Percentiles rank a stretch among this genome's conserved stretches.
Evolutionary conservation across 805 yeast species (phyloP).

Genomic region (Yamadazyma philogaea): DNA sequence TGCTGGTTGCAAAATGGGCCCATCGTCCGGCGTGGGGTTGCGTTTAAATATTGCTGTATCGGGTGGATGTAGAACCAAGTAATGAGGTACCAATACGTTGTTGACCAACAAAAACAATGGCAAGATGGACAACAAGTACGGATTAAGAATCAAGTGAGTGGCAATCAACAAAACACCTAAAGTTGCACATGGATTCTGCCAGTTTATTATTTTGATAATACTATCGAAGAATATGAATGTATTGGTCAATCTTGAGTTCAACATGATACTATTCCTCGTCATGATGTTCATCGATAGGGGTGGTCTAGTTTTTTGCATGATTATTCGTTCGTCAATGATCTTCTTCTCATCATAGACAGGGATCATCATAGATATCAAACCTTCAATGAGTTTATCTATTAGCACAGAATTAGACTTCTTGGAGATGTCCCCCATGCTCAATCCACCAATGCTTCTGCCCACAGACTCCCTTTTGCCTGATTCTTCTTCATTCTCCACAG

Average conservation of each 20-base stretch:
- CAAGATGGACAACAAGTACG: conserved; percentile 49
- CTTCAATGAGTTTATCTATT: conserved; percentile 71
- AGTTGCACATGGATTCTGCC: conserved; percentile 65
- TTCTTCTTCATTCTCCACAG: conserved; percentile 21
- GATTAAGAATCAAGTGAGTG: conserved; percentile 58
- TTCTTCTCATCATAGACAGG: conserved; percentile 56
- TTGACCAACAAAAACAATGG: conserved; percentile 56
- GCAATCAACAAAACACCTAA: conserved; percentile 50
- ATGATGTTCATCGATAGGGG: conserved; percentile 64
- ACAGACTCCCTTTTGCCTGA: not conserved
- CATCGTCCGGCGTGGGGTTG: conserved; percentile 44
- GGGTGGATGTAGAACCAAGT: conserved; percentile 59
- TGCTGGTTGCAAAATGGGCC: conserved; percentile 43
- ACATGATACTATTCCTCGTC: conserved; percentile 62
- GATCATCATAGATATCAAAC: conserved; percentile 65
- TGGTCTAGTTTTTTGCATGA: conserved; percentile 62
- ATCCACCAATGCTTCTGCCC: conserved; percentile 2
- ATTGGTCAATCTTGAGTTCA: conserved; percentile 59
- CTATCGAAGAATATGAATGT: conserved; percentile 63
- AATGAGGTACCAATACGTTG: conserved; percentile 66
- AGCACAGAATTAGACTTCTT: conserved; percentile 20
- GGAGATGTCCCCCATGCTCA: conserved; percentile 1
- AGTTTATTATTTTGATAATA: conserved; percentile 51
- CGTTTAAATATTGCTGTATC: conserved; percentile 33
- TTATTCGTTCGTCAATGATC: conserved; percentile 51